Evolutionary conservation across 2,329 filamentous ascomycete species (phyloP), one percentile per base, ranked within the genome.

Genomic region (Cadophora malorum): DNA sequence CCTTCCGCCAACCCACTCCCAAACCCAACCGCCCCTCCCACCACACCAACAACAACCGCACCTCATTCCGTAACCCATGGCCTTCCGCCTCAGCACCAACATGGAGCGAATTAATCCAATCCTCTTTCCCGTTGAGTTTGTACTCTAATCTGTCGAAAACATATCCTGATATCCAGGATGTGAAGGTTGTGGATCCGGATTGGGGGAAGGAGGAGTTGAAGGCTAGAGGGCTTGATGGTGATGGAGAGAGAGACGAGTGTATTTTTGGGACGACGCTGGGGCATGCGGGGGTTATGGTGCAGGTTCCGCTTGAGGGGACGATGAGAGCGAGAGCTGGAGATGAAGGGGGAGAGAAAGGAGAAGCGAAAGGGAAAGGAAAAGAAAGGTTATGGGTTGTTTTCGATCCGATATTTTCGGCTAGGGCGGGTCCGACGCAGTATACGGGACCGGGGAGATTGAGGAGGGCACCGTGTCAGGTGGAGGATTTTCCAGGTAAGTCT

Each of bases 391-490:
- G 67, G 67, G 55, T 73, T 4, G 31, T 74, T 5, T 73, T 65
- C 55, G 73, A 74, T 66, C 73, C 73, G n/a, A 74, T 74, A 16
- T 72, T 74, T 63, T 71, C 69, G 7, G 1, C 31, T 2, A 58
- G 73, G 23, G 73, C 73, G 28, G 73, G 73, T 3, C 73, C 73
- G 19, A 74, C 70, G n/a, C 70, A 69, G 25, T 74, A 72, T 65
- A 74, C 69, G 2, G 88, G 88, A 0, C 90, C 94, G 1, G 91
- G 90, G 79, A 85, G 94, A 63, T 95, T 87, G 80, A 96, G 93
- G 0, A 84, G 88, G 19, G 84, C 85, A 67, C 92, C 94, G 0
- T 97, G 93, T 79, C 80, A 89, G 68, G 86, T 96, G 69, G 83
- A 86, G 58, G 92, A 96, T 73, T 85, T 97, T 5, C 94, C 94